Evolutionary conservation across 176 grass and related monocot genomes (phyloP), one percentile per base, ranked within the genome.

Genomic region (Raddia guianensis): DNA sequence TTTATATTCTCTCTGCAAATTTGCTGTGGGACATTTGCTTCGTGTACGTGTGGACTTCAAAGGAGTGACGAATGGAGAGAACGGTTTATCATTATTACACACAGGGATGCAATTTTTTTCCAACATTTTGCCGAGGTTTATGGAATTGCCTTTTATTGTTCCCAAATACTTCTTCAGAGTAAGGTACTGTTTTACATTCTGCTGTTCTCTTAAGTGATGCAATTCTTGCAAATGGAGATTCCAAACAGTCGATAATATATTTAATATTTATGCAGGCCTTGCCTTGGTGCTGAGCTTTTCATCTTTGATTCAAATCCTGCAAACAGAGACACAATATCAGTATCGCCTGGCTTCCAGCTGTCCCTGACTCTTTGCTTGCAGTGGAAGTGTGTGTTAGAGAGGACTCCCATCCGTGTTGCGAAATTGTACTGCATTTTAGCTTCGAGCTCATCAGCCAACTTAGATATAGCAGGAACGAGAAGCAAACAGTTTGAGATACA

Each of bases 101-200:
- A 77, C 73, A 83, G 92, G 80, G 32, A 34, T 94, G 75, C 83
- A 84, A 70, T 74, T 87, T 48, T 55, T 98, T 33, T 94, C 80
- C 59, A 78, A 86, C 78, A 83, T 89, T 85, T 82, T 91, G 58
- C 76, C 37, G 57, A 89, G 87, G 59, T 86, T 66, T 68, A 84
- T 93, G 90, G 90, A 88, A 83, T 27, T 91, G 6, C 86, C 92
- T 64, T 94, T 94, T 9, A 72, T 86, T 51, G 64, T 95, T 83
- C 92, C 95, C 79, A 93, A 84, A 48, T 82, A 94, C 82, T 98
- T 91, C 72, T 98, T 98, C 71, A 83, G 73, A 83, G 77, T 91
- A 80, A 93, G 92, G 95, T 94, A 83, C 40, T 61, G 32, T 35
- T 66, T 66, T 4, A 33, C 73, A 49, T 67, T 58, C 11, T 69